Base-by-base conservation (phyloP, 768 basidiomycete genomes). In the Rubroboletus pulcherrimus region DNA sequence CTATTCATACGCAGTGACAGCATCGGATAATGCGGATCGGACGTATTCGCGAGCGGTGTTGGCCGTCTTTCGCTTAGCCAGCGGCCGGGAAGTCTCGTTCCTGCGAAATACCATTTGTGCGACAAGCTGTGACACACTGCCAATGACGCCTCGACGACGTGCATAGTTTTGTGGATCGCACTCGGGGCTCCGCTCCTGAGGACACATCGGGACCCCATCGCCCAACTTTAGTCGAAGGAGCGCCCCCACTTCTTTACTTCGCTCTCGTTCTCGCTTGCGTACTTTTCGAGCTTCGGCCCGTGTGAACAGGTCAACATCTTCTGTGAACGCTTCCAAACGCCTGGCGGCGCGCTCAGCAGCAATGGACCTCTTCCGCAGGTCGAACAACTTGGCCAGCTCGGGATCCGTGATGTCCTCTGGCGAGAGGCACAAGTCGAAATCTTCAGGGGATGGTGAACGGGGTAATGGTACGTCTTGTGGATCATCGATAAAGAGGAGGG, bases 181-280 rank as follows among this genome's bases (percentile, higher is more conserved):
- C 38, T 67, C 71, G 44, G 65, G 63, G 26, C 61, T 66, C 47
- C 51, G 59, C 52, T 66, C 66, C 52, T 66, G 65, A 5, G 65
- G 61, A 54, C 54, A 59, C 15, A 55, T 56, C 7, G 55, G 42
- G 17, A 71, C 54, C 45, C 61, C 61, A 44, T 71, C 69, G 21
- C 66, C 73, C 58, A 83, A 62, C 70, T 86, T 86, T 57, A 86
- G 65, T 62, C 81, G 74, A 58, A 87, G 68, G 56, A 86, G 71
- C 34, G 80, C 74, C 9, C 78, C 76, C 11, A 86, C 69, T 72
- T 87, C 85, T 57, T 78, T 76, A 24, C 76, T 75, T 39, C 78
- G 72, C 67, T 84, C 85, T 61, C 79, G 78, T 61, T 81, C 79
- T 48, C 74, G 70, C 66, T 81, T 82, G 58, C 78, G 70, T 59